Evolutionary conservation across 2,329 filamentous ascomycete species (phyloP), one percentile per base, ranked within the genome.

Genomic region (Calonectria multiphialidica): DNA sequence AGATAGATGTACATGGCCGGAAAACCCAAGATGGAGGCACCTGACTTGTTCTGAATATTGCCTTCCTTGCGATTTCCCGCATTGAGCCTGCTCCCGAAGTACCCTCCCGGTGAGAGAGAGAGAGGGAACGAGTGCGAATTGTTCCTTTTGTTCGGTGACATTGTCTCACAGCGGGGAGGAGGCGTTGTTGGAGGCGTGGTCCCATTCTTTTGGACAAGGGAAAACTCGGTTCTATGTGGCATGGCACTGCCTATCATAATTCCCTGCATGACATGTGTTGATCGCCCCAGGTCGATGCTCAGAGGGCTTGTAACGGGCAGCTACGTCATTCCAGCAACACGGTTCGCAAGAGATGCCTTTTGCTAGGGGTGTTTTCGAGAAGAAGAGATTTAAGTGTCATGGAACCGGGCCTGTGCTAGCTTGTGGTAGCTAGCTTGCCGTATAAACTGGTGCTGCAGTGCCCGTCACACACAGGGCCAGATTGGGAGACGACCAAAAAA

Each of bases 1-100:
- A 47, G n/a, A 59, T 59, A 47, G n/a, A 47, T 18, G 8, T 10
- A 8, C n/a, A 12, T 37, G 16, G 4, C 40, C 8, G 21, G 53
- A n/a, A 59, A 40, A 16, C 21, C 33, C 13, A 3, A 28, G 13
- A 59, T 13, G 35, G 35, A 8, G 40, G 53, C 53, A 59, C 33
- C 53, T 59, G 53, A 59, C 53, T 25, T 12, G n/a, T 59, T 40
- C 53, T 59, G 35, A 59, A 59, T 59, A 59, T 59, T 59, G 53
- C 53, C 53, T 59, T 59, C 53, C 53, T 59, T 59, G 53, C 53
- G 53, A 59, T 28, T 18, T 59, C n/a, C 53, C 37, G 8, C 53
- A 7, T 16, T 18, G 30, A 25, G 28, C 28, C 28, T 30, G 28
- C 28, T 30, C 2, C 8, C 33, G 18, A 16, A 16, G 16, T 23